Conservation (phyloP, 495 filamentous ascomycete genomes). For the Parachaetomium inaequale region DNA sequence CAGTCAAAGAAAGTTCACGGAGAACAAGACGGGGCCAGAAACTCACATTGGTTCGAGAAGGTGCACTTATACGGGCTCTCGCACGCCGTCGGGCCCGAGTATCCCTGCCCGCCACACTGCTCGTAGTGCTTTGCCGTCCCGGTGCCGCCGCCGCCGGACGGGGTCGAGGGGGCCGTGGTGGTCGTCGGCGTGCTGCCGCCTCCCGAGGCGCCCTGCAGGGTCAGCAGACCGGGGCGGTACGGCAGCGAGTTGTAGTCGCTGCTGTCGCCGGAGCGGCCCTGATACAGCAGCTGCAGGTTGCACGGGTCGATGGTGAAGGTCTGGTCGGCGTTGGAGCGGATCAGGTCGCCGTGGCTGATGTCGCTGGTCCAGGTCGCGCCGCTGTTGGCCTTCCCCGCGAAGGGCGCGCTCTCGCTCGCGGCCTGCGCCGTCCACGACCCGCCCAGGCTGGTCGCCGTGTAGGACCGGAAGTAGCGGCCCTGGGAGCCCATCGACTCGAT, state of each 20-base stretch:
- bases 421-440: constrained; percentile 56
- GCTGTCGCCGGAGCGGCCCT: constrained; percentile 42
- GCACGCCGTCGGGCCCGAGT: constrained; percentile 22
- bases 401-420: constrained; percentile 49
- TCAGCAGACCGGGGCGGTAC: constrained; percentile 52
- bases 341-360: constrained; percentile 60
- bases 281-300: constrained; percentile 58
- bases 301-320: constrained; percentile 55
- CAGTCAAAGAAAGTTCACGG: neutral
- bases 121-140: constrained; percentile 16
- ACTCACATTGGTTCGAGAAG: constrained; percentile 19
- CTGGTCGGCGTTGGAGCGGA: constrained; percentile 53
- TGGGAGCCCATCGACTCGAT: constrained; percentile 56
- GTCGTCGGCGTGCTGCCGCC: neutral
- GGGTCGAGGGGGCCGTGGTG: neutral
- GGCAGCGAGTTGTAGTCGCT: constrained; percentile 45
- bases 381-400: constrained; percentile 61
- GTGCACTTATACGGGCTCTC: constrained; percentile 21
- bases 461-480: constrained; percentile 64
- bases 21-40: neutral
- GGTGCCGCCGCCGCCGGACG: constrained; percentile 12
- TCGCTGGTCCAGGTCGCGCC: constrained; percentile 61
- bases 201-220: constrained; percentile 31
- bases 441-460: constrained; percentile 50
- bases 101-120: constrained; percentile 23